These are phyloP conservation scores for Closterium sp. DNA, from an alignment of 139 green algal genomes.

Conservation along the genomic window DNA sequence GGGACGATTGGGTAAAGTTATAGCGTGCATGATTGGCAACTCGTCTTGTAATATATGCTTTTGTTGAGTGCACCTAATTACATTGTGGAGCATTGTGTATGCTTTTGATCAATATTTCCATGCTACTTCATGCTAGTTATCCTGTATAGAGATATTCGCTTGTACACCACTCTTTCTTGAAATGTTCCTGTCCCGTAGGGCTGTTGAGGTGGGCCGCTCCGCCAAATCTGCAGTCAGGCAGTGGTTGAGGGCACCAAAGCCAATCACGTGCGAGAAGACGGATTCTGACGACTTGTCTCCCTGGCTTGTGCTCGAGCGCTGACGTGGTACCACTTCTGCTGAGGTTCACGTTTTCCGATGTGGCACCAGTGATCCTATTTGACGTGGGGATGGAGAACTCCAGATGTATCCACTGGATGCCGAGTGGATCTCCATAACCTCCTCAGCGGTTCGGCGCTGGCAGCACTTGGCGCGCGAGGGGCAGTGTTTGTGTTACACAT, in stretches of 20 bases:
- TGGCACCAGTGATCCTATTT: neutral
- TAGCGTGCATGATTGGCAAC: too few species aligned
- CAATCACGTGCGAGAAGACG: neutral
- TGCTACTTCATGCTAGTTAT: too few species aligned
- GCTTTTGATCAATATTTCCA: too few species aligned
- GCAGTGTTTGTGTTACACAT: neutral
- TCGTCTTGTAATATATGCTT: too few species aligned
- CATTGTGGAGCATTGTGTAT: too few species aligned
- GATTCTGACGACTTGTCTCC: neutral
- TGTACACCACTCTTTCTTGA: too few species aligned
- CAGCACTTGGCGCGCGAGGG: neutral
- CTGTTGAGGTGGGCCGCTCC: too few species aligned
- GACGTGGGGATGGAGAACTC: neutral
- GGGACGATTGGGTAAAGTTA: too few species aligned
- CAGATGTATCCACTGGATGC: neutral
- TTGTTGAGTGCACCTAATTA: too few species aligned
- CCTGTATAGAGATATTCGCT: too few species aligned
- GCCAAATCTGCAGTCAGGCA: too few species aligned
- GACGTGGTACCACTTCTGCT: neutral
- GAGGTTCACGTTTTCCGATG: neutral
- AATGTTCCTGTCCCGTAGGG: too few species aligned
- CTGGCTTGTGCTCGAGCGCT: neutral
- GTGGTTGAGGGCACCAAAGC: neutral
- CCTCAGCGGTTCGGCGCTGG: neutral
- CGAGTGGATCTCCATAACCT: neutral